Evolutionary conservation across 2,329 filamentous ascomycete species (phyloP).

Genomic region (Aureobasidium sp.): DNA sequence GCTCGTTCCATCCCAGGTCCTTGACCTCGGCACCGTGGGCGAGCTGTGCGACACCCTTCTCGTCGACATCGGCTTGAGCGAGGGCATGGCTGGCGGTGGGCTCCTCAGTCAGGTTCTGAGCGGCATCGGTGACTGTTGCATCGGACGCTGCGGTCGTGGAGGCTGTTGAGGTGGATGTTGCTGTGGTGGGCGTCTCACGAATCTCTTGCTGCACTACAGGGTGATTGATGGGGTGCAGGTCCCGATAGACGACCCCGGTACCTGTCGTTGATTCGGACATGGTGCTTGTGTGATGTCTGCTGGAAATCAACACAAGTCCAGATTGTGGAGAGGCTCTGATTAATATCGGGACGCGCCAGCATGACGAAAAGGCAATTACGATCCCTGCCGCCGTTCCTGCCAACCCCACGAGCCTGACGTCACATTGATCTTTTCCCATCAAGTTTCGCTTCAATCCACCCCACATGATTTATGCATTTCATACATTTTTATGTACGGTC

Average conservation of each 20-base stretch:
- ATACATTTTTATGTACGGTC: not conserved
- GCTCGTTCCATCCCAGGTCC: constrained; percentile 63
- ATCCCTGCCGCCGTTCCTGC: constrained; percentile 3
- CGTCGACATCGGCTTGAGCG: constrained; percentile 36
- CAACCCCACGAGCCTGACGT: not conserved
- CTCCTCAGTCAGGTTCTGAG: constrained; percentile 31
- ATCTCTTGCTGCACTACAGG: not conserved
- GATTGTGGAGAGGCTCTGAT: not conserved
- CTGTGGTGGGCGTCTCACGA: not conserved
- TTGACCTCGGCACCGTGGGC: constrained; percentile 47
- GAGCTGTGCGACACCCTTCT: constrained; percentile 40
- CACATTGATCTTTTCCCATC: not conserved
- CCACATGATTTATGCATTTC: too few species aligned
- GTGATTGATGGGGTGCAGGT: not conserved
- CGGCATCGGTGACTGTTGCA: not conserved
- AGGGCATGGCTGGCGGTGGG: constrained; percentile 43
- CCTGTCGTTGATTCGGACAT: constrained; percentile 7
- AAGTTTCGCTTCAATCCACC: not conserved
- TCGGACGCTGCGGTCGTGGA: too few species aligned
- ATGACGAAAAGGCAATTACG: constrained; percentile 5
- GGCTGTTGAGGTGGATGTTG: not conserved
- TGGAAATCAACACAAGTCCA: not conserved
- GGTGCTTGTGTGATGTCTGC: not conserved
- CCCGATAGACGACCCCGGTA: constrained; percentile 1
- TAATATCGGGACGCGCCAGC: not conserved